Evolutionary conservation across 345 rosid species (phyloP), one percentile per base, ranked within the genome.

Genomic region (Fremontodendron californicum): DNA sequence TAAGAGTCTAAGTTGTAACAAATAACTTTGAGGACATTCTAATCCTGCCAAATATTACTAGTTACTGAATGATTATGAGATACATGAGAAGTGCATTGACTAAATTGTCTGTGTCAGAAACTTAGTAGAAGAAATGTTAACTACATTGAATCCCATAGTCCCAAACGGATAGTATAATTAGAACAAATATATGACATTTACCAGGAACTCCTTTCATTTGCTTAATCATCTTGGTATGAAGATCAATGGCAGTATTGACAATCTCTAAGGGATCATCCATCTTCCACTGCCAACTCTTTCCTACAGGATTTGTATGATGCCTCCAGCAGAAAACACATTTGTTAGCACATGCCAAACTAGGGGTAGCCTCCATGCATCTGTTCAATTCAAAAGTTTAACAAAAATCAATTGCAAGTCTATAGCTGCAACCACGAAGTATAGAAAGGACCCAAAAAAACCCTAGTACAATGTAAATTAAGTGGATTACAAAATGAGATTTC

Each of bases 171-270:
- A 16, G 23, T 55, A 51, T 31, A 43, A 64, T 12, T 43, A 60
- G 60, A 42, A 60, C 46, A 76, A 71, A 33, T 11, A 79, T 40
- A 79, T 16, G 80, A 77, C 29, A 81, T 37, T 76, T 73, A 96
- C 99, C 99, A 83, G 99, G 99, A 80, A 96, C 98, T 81, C 98
- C 98, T 91, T 90, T 96, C 97, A 91, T 93, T 85, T 92, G 98
- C 79, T 92, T 96, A 70, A 93, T 96, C 99, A 96, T 93, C 82
- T 92, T 93, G 43, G 85, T 80, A 82, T 93, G 99, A 75, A 89
- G 92, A 33, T 96, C 97, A 31, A 96, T 82, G 65, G 98, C 99
- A 74, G 97, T 77, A 79, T 91, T 77, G 72, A 96, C 94, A 84
- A 96, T 96, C 73, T 84, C 93, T 37, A 88, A 66, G 60, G 98